phyloP scores from a whole-genome alignment of 2,329 filamentous ascomycete genomes.

The Thelonectria olida region DNA sequence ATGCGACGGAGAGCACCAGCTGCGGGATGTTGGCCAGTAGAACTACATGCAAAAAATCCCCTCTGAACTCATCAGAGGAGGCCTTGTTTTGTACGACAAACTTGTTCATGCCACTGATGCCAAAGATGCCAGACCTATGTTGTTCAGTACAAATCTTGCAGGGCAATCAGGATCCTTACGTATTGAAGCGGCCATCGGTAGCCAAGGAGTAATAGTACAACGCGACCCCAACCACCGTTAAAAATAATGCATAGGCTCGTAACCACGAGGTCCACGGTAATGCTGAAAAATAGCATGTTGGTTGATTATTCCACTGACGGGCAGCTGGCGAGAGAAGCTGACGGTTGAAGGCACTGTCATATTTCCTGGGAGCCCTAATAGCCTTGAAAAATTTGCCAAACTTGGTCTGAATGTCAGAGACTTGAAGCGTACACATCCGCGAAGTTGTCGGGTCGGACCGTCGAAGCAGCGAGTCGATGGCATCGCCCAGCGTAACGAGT shows the following conservation, averaged over 20 bases:
- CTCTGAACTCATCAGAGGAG: neutral
- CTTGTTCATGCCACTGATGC: slow-evolving; percentile 1
- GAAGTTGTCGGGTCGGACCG: neutral
- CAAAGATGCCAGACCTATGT: neutral
- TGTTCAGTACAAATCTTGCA: neutral
- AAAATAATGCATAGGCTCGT: neutral
- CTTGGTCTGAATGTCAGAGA: neutral
- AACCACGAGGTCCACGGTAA: neutral
- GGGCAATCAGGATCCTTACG: neutral
- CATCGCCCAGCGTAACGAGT: slow-evolving; percentile 1
- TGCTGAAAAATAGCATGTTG: neutral
- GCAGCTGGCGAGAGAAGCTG: neutral
- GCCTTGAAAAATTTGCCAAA: no score
- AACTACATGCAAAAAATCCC: neutral
- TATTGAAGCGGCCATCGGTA: neutral
- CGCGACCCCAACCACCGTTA: neutral
- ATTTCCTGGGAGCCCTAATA: no score
- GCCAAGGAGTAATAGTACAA: neutral
- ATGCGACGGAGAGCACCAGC: slow-evolving; percentile 1
- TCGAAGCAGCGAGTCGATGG: neutral
- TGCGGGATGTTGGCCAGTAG: slow-evolving; percentile 7
- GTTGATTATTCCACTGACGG: neutral
- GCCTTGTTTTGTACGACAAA: neutral
- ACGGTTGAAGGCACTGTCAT: neutral
- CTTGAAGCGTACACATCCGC: slow-evolving; percentile 1